phyloP scores from a whole-genome alignment of 257 asterid genomes.

The Solanum pinnatisectum region DNA sequence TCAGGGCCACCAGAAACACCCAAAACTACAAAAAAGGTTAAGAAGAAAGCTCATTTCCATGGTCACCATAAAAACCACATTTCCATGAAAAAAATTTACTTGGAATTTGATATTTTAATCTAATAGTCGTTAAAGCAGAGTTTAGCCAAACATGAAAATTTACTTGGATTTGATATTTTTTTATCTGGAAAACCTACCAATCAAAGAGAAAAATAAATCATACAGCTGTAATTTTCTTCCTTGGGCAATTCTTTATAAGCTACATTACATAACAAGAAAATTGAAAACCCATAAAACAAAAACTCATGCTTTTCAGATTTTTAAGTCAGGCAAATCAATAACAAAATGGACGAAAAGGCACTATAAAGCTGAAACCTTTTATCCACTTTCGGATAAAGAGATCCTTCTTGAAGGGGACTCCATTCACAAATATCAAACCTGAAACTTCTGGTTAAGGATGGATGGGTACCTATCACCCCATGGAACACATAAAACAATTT shows the following conservation, averaged over 20 bases:
- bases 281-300: not conserved
- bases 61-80: not conserved
- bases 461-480: not conserved
- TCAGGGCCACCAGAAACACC: constrained; percentile 99
- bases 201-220: not conserved
- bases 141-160: not conserved
- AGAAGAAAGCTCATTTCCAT: not conserved
- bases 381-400: not conserved
- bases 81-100: too few relatives aligned
- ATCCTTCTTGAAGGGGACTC: not conserved
- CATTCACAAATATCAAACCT: not conserved
- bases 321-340: not conserved
- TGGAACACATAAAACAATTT: not conserved
- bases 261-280: not conserved
- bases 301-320: not conserved
- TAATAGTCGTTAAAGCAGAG: not conserved
- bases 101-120: not conserved
- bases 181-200: not conserved
- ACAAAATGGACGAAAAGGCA: not conserved
- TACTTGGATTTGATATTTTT: not conserved
- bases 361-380: not conserved
- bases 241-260: not conserved
- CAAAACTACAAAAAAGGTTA: constrained; percentile 37
- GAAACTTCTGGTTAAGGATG: too few relatives aligned
- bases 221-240: not conserved